Conservation (phyloP, 2,329 filamentous ascomycete species). For the Pseudogymnoascus pannorum region DNA sequence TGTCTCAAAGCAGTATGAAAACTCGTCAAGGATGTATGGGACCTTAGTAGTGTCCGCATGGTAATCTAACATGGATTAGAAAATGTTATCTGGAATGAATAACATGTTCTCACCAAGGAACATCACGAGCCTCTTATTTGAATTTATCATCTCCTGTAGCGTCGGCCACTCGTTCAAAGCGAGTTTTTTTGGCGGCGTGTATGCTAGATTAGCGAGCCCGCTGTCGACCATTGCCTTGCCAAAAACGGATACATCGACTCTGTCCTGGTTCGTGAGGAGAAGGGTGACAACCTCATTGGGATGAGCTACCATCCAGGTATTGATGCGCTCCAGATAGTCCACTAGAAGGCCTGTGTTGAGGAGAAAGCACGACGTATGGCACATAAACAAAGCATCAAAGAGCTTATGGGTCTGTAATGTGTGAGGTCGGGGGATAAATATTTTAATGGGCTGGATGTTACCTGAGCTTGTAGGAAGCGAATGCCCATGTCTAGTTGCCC, state of each 20-base stretch:
- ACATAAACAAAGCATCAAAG: constrained; percentile 33
- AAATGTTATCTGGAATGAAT: background rate
- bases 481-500: constrained; percentile 54
- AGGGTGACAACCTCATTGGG: constrained; percentile 55
- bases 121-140: constrained; percentile 56
- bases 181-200: constrained; percentile 26
- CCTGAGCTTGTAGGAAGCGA: constrained; percentile 57
- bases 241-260: constrained; percentile 47
- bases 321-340: constrained; percentile 48
- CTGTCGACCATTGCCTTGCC: constrained; percentile 27
- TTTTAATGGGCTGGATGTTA: constrained; percentile 39
- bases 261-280: constrained; percentile 56
- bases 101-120: constrained; percentile 52
- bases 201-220: constrained; percentile 23
- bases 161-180: constrained; percentile 59
- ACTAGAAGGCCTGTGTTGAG: constrained; percentile 52
- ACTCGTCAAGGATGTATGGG: constrained; percentile 59
- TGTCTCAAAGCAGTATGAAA: constrained; percentile 65
- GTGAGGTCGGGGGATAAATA: constrained; percentile 38
- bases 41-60: constrained; percentile 40
- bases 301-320: constrained; percentile 52
- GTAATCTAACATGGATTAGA: constrained; percentile 46
- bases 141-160: constrained; percentile 55
- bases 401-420: background rate
- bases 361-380: constrained; percentile 56